Percentiles rank a stretch among this genome's conserved stretches.
These are phyloP conservation scores for Fusarium sarcochroum DNA, from an alignment of 2,329 filamentous ascomycete species.

Conservation along the genomic window DNA sequence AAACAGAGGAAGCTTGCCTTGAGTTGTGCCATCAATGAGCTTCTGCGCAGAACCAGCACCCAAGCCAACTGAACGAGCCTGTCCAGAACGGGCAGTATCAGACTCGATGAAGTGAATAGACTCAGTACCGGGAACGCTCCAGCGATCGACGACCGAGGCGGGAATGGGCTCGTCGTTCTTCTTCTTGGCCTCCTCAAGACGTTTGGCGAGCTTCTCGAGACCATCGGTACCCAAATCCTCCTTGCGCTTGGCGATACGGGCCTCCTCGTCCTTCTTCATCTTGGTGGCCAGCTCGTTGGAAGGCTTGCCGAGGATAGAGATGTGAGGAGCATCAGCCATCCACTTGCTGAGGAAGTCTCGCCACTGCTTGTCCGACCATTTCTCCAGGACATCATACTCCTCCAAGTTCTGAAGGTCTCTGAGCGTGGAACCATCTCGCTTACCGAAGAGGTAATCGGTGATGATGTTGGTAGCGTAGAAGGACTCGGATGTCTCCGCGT, in stretches of 20 bases:
- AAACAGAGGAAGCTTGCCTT: conserved; percentile 79
- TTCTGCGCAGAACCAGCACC: conserved; percentile 79
- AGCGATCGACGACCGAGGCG: conserved; percentile 81
- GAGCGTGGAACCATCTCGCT: conserved; percentile 84
- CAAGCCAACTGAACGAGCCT: conserved; percentile 78
- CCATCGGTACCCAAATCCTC: conserved; percentile 86
- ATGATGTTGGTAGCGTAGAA: conserved; percentile 91
- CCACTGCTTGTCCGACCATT: conserved; percentile 90
- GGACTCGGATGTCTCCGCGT: conserved; percentile 83
- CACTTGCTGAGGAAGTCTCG: conserved; percentile 84
- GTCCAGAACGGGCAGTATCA: conserved; percentile 84
- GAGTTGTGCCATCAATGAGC: conserved; percentile 77
- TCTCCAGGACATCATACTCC: conserved; percentile 78
- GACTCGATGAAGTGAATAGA: conserved; percentile 97
- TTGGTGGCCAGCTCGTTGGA: conserved; percentile 84
- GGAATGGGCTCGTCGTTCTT: conserved; percentile 93
- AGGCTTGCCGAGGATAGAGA: conserved; percentile 90
- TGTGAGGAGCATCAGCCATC: conserved; percentile 86
- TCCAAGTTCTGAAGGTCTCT: conserved; percentile 68
- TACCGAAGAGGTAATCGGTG: conserved; percentile 91
- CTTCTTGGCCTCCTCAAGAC: conserved; percentile 85
- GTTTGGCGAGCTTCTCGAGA: conserved; percentile 79
- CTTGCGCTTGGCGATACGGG: conserved; percentile 83
- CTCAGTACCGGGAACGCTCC: conserved; percentile 85
- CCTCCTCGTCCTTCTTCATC: conserved; percentile 85